Evolutionary conservation across 2,329 filamentous ascomycete species (phyloP), one percentile per base, ranked within the genome.

Genomic region (Calonectria crousiana): DNA sequence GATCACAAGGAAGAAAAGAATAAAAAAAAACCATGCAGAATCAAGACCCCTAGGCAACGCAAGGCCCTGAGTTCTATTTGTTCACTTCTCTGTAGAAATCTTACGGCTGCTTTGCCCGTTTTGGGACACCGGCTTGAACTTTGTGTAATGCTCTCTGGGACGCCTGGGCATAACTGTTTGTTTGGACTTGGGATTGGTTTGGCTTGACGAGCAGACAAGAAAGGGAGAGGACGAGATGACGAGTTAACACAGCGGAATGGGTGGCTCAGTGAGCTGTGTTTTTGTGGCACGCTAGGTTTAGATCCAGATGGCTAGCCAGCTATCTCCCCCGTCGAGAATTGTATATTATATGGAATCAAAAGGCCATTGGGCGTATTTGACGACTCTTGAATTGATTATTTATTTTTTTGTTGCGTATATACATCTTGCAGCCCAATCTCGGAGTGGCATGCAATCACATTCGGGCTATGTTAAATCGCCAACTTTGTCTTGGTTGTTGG

Each of bases 1-100:
- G 53, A 73, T 72, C 75, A 67, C 66, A 72, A 75, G 76, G 72
- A 67, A 76, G 76, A 78, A 67, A 73, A 77, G 73, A 76, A 75
- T 72, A 65, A 44, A 65, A 67, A 52, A 73, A 67, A 47, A 16
- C 62, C 62, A 53, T 49, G 47, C 67, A 65, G 60, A 62, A 71
- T 73, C 69, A 67, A 65, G 28, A 49, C 67, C 53, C 72, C 60
- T 52, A 69, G 73, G 60, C 73, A 66, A 44, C 69, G 65, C 34
- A 66, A 67, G 60, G 72, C 69, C 71, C 70, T 76, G 69, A 41
- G 41, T 65, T 73, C 34, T 72, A 32, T 71, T 71, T 75, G 66
- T 78, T 75, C 71, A 32, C 69, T 74, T 71, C 74, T 76, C 64
- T 76, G 58, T 76, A 71, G 69, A 75, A 76, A 67, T 34, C 58